Percentiles rank a stretch among this genome's conserved stretches.
Conservation (phyloP, 163 green algal genomes). For the Trebouxiophyceae sp. region DNA sequence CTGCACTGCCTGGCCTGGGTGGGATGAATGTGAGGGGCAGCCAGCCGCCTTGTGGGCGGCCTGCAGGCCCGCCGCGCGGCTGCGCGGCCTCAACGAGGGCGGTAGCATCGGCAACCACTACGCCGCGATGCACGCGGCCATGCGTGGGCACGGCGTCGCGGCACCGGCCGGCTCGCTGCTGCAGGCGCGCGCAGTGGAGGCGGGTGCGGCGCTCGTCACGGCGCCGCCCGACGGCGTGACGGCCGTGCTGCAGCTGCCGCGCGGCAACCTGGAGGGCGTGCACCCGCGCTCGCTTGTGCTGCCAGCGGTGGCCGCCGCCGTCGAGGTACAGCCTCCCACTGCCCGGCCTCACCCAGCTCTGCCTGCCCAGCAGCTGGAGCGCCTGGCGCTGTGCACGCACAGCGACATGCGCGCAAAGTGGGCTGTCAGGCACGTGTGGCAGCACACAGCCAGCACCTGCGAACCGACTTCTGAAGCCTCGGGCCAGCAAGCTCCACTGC, state of each 20-base stretch:
- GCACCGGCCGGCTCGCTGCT: constrained; percentile 15
- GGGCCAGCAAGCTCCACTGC: too few species aligned
- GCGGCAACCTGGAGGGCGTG: constrained; percentile 89
- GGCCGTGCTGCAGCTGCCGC: constrained; percentile 72
- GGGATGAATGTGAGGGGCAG: background rate
- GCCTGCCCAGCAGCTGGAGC: too few species aligned
- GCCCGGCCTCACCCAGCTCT: too few species aligned
- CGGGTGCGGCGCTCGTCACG: constrained; percentile 46
- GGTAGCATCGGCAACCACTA: constrained; percentile 21
- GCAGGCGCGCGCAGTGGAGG: constrained; percentile 53
- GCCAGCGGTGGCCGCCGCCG: constrained; percentile 32
- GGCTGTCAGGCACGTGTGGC: too few species aligned
- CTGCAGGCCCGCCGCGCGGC: background rate
- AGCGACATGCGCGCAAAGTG: too few species aligned
- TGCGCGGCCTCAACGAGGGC: background rate
- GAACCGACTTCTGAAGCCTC: too few species aligned
- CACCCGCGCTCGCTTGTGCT: constrained; percentile 73
- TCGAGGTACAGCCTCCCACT: constrained; percentile 10
- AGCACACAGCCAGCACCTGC: too few species aligned
- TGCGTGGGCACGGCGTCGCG: constrained; percentile 30
- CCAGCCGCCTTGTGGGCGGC: background rate
- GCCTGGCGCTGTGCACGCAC: too few species aligned
- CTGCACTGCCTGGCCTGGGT: too few species aligned
- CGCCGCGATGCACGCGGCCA: constrained; percentile 44
- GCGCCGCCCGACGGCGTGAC: constrained; percentile 22